phyloP scores from a whole-genome alignment of 2,329 filamentous ascomycete genomes.

The Pseudogymnoascus sp. region DNA sequence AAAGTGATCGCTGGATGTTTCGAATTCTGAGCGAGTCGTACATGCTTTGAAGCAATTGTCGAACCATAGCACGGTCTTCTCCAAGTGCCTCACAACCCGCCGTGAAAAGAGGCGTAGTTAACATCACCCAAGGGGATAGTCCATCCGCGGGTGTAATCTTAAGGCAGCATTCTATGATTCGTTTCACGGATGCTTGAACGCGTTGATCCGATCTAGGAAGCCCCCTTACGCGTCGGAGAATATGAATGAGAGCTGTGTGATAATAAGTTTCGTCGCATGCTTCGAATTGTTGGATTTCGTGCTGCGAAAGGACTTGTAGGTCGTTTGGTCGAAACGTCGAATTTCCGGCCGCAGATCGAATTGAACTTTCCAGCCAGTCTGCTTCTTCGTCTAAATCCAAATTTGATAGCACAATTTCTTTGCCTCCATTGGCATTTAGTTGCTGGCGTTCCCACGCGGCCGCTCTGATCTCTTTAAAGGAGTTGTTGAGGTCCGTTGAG shows the following conservation, averaged over 20 bases:
- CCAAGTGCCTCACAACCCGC: slow-evolving; percentile 35
- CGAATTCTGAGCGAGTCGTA: slow-evolving; percentile 35
- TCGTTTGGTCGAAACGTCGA: slow-evolving; percentile 27
- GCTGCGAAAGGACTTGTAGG: slow-evolving; percentile 12
- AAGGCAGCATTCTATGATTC: slow-evolving; percentile 33
- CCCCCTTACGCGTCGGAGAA: slow-evolving; percentile 32
- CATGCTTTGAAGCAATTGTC: slow-evolving; percentile 28
- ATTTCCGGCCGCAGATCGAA: slow-evolving; percentile 30
- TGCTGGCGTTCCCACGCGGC: slow-evolving; percentile 29
- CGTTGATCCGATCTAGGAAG: slow-evolving; percentile 16
- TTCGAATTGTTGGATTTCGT: slow-evolving; percentile 28
- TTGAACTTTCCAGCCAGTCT: slow-evolving; percentile 28
- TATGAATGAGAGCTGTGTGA: slow-evolving; percentile 36
- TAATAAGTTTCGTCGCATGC: slow-evolving; percentile 38
- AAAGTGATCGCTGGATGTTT: slow-evolving; percentile 35
- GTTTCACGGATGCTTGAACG: slow-evolving; percentile 19
- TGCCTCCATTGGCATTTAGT: slow-evolving; percentile 9
- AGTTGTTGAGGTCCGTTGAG: slow-evolving; percentile 31
- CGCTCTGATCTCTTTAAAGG: slow-evolving; percentile 34
- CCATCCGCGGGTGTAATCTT: slow-evolving; percentile 33
- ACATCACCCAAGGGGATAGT: slow-evolving; percentile 35
- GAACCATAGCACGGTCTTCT: slow-evolving; percentile 30
- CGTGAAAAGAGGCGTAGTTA: slow-evolving; percentile 37
- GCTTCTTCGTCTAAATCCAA: slow-evolving; percentile 26
- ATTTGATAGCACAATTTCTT: slow-evolving; percentile 16